phyloP scores from a whole-genome alignment of 768 basidiomycete genomes.

The Dacryopinax primogenitus region DNA sequence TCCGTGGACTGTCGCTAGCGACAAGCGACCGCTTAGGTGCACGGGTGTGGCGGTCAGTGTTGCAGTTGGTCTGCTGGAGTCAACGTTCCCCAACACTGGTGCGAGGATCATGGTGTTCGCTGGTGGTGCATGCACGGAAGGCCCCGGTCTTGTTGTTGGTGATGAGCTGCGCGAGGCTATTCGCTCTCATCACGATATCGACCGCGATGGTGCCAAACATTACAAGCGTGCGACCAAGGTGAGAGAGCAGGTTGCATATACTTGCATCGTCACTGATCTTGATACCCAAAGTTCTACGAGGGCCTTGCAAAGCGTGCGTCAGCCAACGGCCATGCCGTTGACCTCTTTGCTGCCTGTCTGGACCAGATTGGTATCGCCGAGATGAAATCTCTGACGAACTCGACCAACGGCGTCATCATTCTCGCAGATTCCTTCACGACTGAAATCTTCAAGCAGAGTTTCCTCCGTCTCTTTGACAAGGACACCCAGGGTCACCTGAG shows the following conservation, averaged over 20 bases:
- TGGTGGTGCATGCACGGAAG: conserved; percentile 91
- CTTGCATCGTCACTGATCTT: conserved; percentile 13
- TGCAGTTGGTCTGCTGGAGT: conserved; percentile 83
- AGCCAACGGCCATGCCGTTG: conserved; percentile 87
- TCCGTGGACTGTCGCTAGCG: conserved; percentile 94
- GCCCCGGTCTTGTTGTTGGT: conserved; percentile 91
- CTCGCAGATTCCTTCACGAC: conserved; percentile 95
- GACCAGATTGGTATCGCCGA: conserved; percentile 96
- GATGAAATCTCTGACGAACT: conserved; percentile 93
- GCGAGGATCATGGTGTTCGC: conserved; percentile 92
- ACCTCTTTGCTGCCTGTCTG: conserved; percentile 91
- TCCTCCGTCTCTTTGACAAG: conserved; percentile 83
- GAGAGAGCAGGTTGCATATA: not conserved
- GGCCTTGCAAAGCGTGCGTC: conserved; percentile 83
- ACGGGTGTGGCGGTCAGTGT: conserved; percentile 91
- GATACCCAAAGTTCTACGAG: conserved; percentile 71
- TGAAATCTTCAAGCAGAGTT: conserved; percentile 97
- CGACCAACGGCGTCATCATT: conserved; percentile 92
- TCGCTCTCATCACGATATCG: conserved; percentile 96
- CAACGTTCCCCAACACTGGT: conserved; percentile 90
- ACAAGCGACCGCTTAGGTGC: conserved; percentile 84
- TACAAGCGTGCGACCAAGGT: conserved; percentile 96
- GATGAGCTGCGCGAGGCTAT: conserved; percentile 95
- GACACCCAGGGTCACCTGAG: conserved; percentile 82
- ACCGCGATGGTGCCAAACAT: conserved; percentile 90